Evolutionary conservation across 306 rosid genomes (phyloP).

Genomic region (apple (Malus domestica)): DNA sequence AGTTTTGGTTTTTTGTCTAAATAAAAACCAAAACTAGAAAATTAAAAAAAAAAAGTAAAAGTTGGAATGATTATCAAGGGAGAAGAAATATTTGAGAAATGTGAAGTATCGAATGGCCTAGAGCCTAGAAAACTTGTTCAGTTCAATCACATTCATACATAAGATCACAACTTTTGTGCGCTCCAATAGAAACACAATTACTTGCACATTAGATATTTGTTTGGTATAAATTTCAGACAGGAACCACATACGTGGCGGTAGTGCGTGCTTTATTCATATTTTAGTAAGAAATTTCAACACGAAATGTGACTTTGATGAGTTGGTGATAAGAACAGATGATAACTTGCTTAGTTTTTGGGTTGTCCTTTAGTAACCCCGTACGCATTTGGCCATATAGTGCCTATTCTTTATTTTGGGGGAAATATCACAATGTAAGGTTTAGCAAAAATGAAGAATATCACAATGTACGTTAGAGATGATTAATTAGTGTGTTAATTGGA

Average conservation of each 20-base stretch:
- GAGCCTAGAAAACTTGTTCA: neutral
- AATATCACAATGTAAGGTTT: neutral
- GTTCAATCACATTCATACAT: neutral
- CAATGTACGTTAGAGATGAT: neutral
- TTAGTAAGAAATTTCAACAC: neutral
- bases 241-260: neutral
- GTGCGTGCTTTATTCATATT: neutral
- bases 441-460: too few species aligned
- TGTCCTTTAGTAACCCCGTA: neutral
- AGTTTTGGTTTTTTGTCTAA: too few species aligned
- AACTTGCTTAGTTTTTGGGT: too few species aligned
- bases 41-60: too few species aligned
- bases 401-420: neutral
- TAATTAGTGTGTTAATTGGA: neutral
- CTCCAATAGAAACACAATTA: neutral
- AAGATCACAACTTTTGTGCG: neutral
- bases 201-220: neutral
- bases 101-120: too few species aligned
- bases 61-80: too few species aligned
- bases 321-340: slow-evolving; percentile 4
- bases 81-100: too few species aligned
- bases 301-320: neutral
- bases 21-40: too few species aligned
- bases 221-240: neutral
- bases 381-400: neutral